phyloP scores from a whole-genome alignment of 192 early-diverging fungal genomes.

The Backusella circina region DNA sequence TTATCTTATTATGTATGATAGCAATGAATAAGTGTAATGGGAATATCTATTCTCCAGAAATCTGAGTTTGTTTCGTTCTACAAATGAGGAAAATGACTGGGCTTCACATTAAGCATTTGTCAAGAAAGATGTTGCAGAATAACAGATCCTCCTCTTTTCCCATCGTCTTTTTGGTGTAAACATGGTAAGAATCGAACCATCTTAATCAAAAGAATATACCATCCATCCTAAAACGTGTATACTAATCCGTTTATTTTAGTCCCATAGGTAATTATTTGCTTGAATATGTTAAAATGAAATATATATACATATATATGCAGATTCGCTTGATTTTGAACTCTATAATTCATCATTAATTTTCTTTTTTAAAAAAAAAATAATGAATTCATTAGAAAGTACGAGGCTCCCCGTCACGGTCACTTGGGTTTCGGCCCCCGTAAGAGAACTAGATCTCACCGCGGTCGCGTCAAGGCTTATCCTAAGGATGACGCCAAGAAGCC shows the following conservation, averaged over 20 bases:
- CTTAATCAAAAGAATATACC: neutral
- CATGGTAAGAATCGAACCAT: neutral
- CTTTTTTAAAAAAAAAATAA: too few relatives aligned
- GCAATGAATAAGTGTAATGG: too few relatives aligned
- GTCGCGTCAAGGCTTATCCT: conserved; percentile 98
- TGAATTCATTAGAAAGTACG: conserved; percentile 81
- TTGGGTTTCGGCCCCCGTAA: conserved; percentile 71
- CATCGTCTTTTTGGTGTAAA: conserved; percentile 12
- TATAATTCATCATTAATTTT: too few relatives aligned
- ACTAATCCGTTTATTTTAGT: neutral
- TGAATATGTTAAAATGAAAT: neutral
- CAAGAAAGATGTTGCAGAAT: too few relatives aligned
- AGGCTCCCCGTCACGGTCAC: conserved; percentile 92
- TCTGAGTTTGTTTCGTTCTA: too few relatives aligned
- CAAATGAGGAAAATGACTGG: too few relatives aligned
- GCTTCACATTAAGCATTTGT: too few relatives aligned
- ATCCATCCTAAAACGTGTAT: neutral
- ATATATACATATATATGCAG: too few relatives aligned
- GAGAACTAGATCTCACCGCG: conserved; percentile 89
- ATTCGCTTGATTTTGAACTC: too few relatives aligned
- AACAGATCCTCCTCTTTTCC: conserved; percentile 2
- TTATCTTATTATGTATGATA: too few relatives aligned
- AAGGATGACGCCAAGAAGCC: conserved; percentile 94
- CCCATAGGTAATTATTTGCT: conserved; percentile 1
- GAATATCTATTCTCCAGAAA: too few relatives aligned